Evolutionary conservation across 106 monocot species (phyloP).

Genomic region (Dendrobium catenatum): DNA sequence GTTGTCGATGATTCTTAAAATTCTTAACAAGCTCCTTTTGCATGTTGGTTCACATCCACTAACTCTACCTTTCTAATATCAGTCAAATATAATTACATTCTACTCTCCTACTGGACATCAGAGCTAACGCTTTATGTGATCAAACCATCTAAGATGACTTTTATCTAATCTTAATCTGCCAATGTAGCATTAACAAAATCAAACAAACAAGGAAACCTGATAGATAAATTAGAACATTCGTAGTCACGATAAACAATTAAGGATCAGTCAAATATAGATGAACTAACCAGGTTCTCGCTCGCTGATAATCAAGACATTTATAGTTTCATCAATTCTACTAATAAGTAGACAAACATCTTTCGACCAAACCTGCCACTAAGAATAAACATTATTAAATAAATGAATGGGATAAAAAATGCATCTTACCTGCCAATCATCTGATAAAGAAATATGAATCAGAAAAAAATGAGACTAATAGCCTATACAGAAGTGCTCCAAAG

Average conservation of each 20-base stretch:
- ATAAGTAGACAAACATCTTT: constrained; percentile 55
- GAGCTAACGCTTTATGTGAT: too few species aligned
- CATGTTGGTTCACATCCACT: too few species aligned
- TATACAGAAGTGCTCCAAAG: not conserved
- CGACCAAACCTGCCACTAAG: constrained; percentile 64
- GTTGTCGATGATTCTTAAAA: too few species aligned
- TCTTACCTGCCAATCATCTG: not conserved
- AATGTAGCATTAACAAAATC: not conserved
- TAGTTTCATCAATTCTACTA: constrained; percentile 62
- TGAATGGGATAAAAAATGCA: not conserved
- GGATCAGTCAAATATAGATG: not conserved
- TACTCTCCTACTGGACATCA: too few species aligned
- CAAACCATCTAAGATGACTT: too few species aligned
- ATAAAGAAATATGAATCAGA: constrained; percentile 1
- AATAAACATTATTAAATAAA: constrained; percentile 8
- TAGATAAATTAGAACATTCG: not conserved
- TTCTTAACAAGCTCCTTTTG: too few species aligned
- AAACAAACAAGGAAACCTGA: not conserved
- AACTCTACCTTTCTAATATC: too few species aligned
- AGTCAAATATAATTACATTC: too few species aligned
- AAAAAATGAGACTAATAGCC: not conserved
- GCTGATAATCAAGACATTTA: constrained; percentile 79
- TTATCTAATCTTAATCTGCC: too few species aligned
- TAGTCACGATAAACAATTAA: not conserved
- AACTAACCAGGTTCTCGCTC: constrained; percentile 88